Evolutionary conservation across 805 yeast genomes (phyloP).

Genomic region (Jamesozyma hellenica): DNA sequence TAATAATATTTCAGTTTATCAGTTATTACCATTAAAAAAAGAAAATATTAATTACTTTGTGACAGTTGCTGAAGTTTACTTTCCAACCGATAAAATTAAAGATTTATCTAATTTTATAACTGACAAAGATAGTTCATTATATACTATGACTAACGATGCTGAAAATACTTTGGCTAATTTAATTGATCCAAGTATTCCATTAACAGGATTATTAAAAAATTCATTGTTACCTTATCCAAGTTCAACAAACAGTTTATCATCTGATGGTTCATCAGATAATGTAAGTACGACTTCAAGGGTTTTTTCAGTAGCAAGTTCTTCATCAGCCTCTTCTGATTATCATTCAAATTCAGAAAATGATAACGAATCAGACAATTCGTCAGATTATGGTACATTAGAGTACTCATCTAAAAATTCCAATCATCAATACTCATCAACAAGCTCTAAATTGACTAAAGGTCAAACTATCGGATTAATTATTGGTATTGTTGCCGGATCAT

Average conservation of each 20-base stretch:
- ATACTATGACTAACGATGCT: constrained; percentile 46
- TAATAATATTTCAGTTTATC: constrained; percentile 48
- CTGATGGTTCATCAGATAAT: too few species aligned
- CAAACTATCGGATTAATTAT: constrained; percentile 68
- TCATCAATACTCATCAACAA: too few species aligned
- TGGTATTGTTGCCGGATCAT: constrained; percentile 74
- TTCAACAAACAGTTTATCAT: background rate
- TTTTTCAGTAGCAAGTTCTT: background rate
- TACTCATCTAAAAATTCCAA: constrained; percentile 7
- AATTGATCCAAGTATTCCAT: constrained; percentile 44
- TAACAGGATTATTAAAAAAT: constrained; percentile 17
- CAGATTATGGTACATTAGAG: constrained; percentile 15
- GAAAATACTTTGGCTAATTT: constrained; percentile 49
- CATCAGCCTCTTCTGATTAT: background rate
- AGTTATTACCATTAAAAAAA: constrained; percentile 68
- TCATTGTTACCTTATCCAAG: constrained; percentile 33
- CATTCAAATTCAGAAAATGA: constrained; percentile 2
- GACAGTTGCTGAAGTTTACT: constrained; percentile 80
- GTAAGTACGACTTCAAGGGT: too few species aligned
- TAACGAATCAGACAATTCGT: constrained; percentile 1
- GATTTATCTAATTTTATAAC: constrained; percentile 46
- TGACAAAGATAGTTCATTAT: constrained; percentile 46
- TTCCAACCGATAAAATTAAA: constrained; percentile 47
- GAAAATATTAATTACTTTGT: constrained; percentile 51
- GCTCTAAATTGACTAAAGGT: constrained; percentile 18